Percentiles rank a stretch among this genome's conserved stretches.
Conservation (phyloP, 129 eudicot genomes). For the Cynara cardunculus region DNA sequence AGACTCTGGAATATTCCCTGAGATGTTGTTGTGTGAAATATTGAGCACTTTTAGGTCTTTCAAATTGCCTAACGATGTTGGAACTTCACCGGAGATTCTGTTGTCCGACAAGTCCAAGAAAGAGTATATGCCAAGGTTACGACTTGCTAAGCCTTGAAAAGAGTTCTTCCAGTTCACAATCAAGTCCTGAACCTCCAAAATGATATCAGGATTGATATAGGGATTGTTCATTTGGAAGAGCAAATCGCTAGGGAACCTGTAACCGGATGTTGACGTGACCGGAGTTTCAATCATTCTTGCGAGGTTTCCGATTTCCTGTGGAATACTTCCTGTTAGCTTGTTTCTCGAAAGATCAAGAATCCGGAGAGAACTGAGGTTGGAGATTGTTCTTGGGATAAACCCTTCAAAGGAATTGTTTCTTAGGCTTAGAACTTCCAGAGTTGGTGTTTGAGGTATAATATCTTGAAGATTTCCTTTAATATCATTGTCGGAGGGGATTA, state of each 20-base stretch:
- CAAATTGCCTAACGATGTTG: neutral
- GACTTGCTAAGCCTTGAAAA: conserved; percentile 29
- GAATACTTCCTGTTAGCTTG: conserved; percentile 28
- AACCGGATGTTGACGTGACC: neutral
- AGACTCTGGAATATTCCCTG: neutral
- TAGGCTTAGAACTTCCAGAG: conserved; percentile 31
- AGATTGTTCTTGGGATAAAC: conserved; percentile 21
- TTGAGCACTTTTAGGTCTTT: neutral
- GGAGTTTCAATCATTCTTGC: conserved; percentile 27
- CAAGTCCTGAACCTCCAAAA: neutral
- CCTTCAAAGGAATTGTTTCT: conserved; percentile 43
- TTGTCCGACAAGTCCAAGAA: conserved; percentile 38
- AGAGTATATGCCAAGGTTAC: conserved; percentile 31
- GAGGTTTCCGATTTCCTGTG: conserved; percentile 22
- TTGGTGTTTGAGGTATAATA: conserved; percentile 15
- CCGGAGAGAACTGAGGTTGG: conserved; percentile 27
- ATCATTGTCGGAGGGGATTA: conserved; percentile 33
- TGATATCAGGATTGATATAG: neutral
- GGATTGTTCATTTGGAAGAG: neutral
- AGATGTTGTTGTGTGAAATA: neutral
- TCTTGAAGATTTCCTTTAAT: conserved; percentile 28
- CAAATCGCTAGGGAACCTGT: too few species aligned
- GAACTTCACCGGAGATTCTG: neutral
- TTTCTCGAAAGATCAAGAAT: conserved; percentile 45
- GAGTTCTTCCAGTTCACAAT: neutral